A percentile compares a stretch with the other conserved stretches of the same genome.
These are phyloP conservation scores for Colletotrichum euphorbiae DNA, from an alignment of 2,329 filamentous ascomycete species.

Conservation along the genomic window DNA sequence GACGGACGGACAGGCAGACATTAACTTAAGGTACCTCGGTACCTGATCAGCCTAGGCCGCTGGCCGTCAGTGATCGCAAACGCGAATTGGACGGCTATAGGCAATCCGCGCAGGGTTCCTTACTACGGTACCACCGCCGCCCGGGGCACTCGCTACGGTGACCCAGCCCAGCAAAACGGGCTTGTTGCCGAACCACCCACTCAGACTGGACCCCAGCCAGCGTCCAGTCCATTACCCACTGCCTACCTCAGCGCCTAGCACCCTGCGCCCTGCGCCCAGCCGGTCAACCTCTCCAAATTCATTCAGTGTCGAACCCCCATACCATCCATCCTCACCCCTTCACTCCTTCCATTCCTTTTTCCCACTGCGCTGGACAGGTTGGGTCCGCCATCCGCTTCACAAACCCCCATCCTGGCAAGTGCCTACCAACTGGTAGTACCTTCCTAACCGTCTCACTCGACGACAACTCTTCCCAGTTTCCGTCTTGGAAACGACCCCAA, in stretches of 20 bases:
- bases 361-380: conserved; percentile 16
- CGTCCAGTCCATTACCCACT: conserved; percentile 7
- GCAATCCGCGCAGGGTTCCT: not conserved
- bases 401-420: conserved; percentile 37
- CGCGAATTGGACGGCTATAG: no score
- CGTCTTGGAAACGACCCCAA: not conserved
- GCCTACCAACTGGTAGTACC: conserved; percentile 38
- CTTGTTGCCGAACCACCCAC: conserved; percentile 33
- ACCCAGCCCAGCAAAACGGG: conserved; percentile 27
- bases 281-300: conserved; percentile 32
- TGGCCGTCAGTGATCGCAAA: no score
- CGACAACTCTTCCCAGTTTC: conserved; percentile 20
- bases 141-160: not conserved
- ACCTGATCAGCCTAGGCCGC: no score
- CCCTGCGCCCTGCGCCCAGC: not conserved
- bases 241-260: no score
- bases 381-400: conserved; percentile 16
- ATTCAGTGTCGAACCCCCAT: conserved; percentile 20
- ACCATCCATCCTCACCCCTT: not conserved
- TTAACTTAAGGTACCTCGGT: no score
- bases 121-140: not conserved
- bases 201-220: conserved; percentile 11
- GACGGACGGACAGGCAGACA: no score
- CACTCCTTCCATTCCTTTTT: conserved; percentile 24
- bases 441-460: conserved; percentile 36